Evolutionary conservation across 2,329 filamentous ascomycete species (phyloP).

Genomic region (Gaeumannomyces tritici): DNA sequence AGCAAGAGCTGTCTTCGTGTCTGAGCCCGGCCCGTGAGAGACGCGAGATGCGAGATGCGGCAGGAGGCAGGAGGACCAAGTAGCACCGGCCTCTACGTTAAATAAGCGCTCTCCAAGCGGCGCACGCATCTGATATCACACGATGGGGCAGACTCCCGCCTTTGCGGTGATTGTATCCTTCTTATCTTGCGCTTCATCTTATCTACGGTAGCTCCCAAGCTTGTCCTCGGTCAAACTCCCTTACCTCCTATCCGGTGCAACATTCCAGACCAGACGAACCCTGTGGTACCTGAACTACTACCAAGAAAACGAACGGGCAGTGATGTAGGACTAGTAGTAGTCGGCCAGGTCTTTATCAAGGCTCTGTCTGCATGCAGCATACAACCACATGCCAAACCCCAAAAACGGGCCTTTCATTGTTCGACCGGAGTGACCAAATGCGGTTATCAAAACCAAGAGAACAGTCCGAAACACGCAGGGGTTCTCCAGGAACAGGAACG

Average conservation of each 20-base stretch:
- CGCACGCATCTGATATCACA: too few relatives aligned
- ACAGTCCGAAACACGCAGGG: not conserved
- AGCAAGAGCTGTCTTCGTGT: not conserved
- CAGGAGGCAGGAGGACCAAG: not conserved
- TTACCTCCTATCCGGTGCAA: not conserved
- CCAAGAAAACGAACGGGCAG: too few relatives aligned
- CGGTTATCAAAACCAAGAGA: not conserved
- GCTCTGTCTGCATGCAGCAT: too few relatives aligned
- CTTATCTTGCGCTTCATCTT: not conserved
- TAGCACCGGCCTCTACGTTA: not conserved
- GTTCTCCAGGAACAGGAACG: not conserved
- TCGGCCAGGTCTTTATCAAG: too few relatives aligned
- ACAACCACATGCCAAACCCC: too few relatives aligned
- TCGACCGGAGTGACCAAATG: not conserved
- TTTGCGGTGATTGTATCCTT: not conserved
- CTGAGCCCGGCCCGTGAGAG: not conserved
- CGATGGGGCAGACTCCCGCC: too few relatives aligned
- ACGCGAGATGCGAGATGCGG: not conserved
- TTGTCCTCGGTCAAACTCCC: not conserved
- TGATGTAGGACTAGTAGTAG: too few relatives aligned
- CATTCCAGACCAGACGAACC: too few relatives aligned
- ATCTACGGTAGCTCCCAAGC: too few relatives aligned
- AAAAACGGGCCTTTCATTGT: not conserved
- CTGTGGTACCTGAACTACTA: too few relatives aligned
- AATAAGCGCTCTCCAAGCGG: not conserved